Evolutionary conservation across 1,284 basidiomycete species (phyloP).

Genomic region (Lentinus polychrous): DNA sequence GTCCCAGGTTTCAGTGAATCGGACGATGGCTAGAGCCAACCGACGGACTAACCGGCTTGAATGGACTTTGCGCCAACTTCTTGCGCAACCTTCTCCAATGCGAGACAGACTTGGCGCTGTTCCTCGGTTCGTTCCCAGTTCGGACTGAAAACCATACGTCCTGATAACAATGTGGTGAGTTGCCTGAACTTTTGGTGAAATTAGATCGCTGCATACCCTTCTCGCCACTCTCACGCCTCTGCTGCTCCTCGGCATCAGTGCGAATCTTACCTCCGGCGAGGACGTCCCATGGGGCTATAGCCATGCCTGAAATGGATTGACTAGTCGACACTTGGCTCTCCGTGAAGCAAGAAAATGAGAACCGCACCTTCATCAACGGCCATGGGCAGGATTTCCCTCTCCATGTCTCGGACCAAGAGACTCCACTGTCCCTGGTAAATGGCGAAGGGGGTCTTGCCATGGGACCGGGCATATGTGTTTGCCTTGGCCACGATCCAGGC

Average conservation of each 20-base stretch:
- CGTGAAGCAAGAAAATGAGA: background rate
- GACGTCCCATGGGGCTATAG: constrained; percentile 45
- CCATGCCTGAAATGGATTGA: constrained; percentile 18
- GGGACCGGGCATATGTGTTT: constrained; percentile 25
- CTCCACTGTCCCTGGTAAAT: constrained; percentile 53
- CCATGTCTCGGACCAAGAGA: constrained; percentile 37
- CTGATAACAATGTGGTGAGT: background rate
- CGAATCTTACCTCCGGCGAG: constrained; percentile 42
- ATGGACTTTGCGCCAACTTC: constrained; percentile 33
- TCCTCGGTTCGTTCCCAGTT: constrained; percentile 34
- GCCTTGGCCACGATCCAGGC: constrained; percentile 25
- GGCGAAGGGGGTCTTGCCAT: constrained; percentile 41
- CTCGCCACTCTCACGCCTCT: constrained; percentile 34
- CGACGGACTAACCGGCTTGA: constrained; percentile 26
- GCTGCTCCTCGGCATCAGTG: constrained; percentile 40
- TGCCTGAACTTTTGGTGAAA: background rate
- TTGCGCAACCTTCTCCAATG: constrained; percentile 36
- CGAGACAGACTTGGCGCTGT: constrained; percentile 31
- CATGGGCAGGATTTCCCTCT: constrained; percentile 51
- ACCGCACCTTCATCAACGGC: constrained; percentile 31
- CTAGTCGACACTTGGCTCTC: background rate
- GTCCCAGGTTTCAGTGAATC: too few relatives aligned
- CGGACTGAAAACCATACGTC: constrained; percentile 19
- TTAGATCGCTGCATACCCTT: constrained; percentile 19
- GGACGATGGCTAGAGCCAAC: too few relatives aligned